Evolutionary conservation across 1,284 basidiomycete genomes (phyloP), one percentile per base, ranked within the genome.

Genomic region (Inonotus obliquus): DNA sequence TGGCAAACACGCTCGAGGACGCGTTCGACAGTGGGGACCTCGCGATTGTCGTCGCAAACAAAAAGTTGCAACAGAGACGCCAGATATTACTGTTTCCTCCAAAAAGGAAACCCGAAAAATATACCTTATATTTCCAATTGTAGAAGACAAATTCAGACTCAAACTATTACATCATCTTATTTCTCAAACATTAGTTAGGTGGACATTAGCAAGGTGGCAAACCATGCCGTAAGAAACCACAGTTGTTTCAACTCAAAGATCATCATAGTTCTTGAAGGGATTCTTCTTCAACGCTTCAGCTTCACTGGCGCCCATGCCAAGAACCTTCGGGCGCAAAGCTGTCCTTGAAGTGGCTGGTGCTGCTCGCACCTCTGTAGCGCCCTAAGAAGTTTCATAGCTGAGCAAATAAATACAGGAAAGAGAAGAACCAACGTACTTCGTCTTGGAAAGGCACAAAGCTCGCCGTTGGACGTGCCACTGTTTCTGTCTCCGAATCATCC

Each of bases 241-340:
- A 49, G 23, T n/a, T 14, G 19, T 44, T n/a, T 17, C 17, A 44
- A 44, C 13, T 63, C 62, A 63, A 19, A 60, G 14, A 55, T 61
- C 63, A 21, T 61, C 61, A 71, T 91, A 89, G 68, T 91, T 91
- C 77, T 89, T 91, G 71, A 91, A 74, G 1, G 89, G 89, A 70
- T 91, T 86, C 68, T 82, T 88, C 62, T 87, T 77, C 63, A 91
- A 71, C 1, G 87, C 89, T 69, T 91, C 89, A 14, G 86, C 86
- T 71, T 91, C 63, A 51, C 62, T 54, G 47, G 51, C 35, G 32
- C 73, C 78, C 25, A 74, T 70, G 59, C 77, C 77, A 39, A 74
- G 74, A 61, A 73, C 76, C 71, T 80, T 82, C 37, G 77, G 75
- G 68, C 84, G 88, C 81, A 89, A 87, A n/a, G 85, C 77, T 17